Percentiles rank a stretch among this genome's conserved stretches.
Conservation (phyloP, 441 rosid genomes). For the Raphanus hybrid region DNA sequence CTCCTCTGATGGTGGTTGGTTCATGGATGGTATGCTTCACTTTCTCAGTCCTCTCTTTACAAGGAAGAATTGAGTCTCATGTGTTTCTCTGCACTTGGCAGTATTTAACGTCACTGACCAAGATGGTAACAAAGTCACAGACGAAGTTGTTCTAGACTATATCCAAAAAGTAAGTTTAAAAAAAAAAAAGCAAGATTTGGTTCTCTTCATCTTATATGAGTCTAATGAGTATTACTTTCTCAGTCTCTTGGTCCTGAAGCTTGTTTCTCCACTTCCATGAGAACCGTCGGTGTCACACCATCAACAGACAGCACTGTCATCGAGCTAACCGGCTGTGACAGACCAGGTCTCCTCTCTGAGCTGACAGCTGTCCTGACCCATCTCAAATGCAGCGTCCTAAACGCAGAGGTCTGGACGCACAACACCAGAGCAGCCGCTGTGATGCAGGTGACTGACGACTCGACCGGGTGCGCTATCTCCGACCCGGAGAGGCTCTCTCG, state of each 20-base stretch:
- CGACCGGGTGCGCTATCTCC: conserved; percentile 67
- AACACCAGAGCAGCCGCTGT: conserved; percentile 90
- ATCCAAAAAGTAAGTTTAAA: conserved; percentile 65
- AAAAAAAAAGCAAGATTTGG: background rate
- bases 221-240: conserved; percentile 33
- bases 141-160: conserved; percentile 73
- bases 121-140: conserved; percentile 81
- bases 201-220: conserved; percentile 12
- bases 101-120: conserved; percentile 85
- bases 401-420: conserved; percentile 95
- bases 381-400: conserved; percentile 82
- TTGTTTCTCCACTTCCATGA: conserved; percentile 67
- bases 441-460: conserved; percentile 80
- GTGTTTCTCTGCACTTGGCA: conserved; percentile 28
- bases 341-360: conserved; percentile 95
- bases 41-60: background rate
- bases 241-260: conserved; percentile 88
- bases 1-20: conserved; percentile 96
- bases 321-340: conserved; percentile 86
- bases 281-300: conserved; percentile 70
- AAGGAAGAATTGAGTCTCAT: conserved; percentile 29
- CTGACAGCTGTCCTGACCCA: conserved; percentile 82
- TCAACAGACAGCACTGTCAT: conserved; percentile 72
- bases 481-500: conserved; percentile 65
- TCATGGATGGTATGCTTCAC: conserved; percentile 83